Percentiles rank a stretch among this genome's conserved stretches.
These are phyloP conservation scores for Blastomyces silverae DNA, from an alignment of 2,329 filamentous ascomycete genomes.

Conservation along the genomic window DNA sequence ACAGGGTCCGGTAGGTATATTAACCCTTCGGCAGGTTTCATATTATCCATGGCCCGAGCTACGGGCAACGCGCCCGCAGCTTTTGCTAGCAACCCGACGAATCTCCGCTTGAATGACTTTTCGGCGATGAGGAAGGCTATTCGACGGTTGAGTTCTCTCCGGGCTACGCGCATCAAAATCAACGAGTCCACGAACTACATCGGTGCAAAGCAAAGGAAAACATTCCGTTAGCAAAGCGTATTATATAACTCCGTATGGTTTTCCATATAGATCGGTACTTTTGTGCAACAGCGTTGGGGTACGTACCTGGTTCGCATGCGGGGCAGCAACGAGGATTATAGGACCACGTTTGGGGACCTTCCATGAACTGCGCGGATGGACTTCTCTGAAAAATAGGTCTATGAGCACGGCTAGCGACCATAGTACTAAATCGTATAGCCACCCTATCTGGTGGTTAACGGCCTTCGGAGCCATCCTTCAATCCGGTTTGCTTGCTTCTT, in stretches of 20 bases:
- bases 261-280: neutral
- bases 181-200: constrained; percentile 86
- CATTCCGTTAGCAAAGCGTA: constrained; percentile 17
- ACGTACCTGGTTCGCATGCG: constrained; percentile 86
- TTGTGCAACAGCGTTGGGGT: constrained; percentile 1
- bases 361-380: constrained; percentile 91
- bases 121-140: constrained; percentile 91
- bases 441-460: constrained; percentile 43
- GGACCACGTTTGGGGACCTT: constrained; percentile 83
- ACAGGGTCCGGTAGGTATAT: constrained; percentile 87
- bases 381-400: constrained; percentile 96
- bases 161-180: constrained; percentile 83
- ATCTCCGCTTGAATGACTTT: constrained; percentile 83
- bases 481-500: neutral
- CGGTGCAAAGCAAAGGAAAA: neutral
- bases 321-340: constrained; percentile 90
- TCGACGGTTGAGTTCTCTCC: constrained; percentile 76
- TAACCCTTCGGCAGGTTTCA: constrained; percentile 68
- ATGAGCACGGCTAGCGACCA: constrained; percentile 60
- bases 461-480: constrained; percentile 32
- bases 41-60: constrained; percentile 79
- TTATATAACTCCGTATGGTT: neutral
- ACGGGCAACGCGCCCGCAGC: constrained; percentile 89
- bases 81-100: constrained; percentile 80
- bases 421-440: constrained; percentile 46